Evolutionary conservation across 306 rosid species (phyloP).

Genomic region (Vigna nakashimae): DNA sequence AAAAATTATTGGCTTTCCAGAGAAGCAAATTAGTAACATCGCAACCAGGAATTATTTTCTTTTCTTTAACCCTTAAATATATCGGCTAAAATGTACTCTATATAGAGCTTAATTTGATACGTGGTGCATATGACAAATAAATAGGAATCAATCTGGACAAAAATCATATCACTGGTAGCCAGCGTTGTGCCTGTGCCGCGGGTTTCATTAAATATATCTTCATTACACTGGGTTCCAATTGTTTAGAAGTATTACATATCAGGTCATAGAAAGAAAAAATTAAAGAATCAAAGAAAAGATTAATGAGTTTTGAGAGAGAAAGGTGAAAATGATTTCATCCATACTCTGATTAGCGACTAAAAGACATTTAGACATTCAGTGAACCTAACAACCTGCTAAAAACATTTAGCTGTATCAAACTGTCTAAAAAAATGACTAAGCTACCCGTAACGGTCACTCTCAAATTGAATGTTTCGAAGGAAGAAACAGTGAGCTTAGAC

Average conservation of each 20-base stretch:
- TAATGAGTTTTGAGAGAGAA: background rate
- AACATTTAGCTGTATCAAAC: background rate
- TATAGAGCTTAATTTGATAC: background rate
- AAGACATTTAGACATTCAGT: background rate
- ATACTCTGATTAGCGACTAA: background rate
- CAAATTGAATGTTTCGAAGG: background rate
- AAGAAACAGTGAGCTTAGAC: background rate
- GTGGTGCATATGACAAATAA: conserved; percentile 8
- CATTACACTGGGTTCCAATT: background rate
- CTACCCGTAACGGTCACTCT: background rate
- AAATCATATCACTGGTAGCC: background rate
- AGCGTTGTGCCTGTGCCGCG: background rate
- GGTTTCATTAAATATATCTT: conserved; percentile 4
- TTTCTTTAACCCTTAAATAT: background rate
- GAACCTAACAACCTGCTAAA: background rate
- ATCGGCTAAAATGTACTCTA: background rate
- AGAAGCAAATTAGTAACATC: conserved; percentile 2
- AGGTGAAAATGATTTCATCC: background rate
- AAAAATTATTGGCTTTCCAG: background rate
- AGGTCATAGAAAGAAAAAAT: background rate
- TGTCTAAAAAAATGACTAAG: background rate
- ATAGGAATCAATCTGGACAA: background rate
- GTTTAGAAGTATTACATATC: background rate
- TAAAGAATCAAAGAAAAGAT: background rate
- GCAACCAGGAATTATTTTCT: background rate